These are phyloP conservation scores for Galerina sulciceps DNA, from an alignment of 768 basidiomycete genomes.

Conservation along the genomic window DNA sequence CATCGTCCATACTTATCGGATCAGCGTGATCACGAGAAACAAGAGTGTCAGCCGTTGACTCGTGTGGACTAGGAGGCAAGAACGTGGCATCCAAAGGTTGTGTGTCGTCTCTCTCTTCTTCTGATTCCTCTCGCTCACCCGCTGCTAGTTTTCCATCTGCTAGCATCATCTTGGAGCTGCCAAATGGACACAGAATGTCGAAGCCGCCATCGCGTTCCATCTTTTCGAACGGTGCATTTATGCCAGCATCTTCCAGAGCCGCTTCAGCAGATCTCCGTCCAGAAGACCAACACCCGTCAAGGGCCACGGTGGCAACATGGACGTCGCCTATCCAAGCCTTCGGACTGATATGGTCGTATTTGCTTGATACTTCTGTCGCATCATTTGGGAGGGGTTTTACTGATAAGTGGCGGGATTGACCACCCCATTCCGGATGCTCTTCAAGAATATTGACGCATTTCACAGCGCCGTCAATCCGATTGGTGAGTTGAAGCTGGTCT, in stretches of 20 bases:
- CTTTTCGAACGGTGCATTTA: not conserved
- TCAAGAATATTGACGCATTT: constrained; percentile 17
- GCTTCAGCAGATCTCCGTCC: constrained; percentile 2
- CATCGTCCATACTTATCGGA: not conserved
- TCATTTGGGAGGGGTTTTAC: constrained; percentile 11
- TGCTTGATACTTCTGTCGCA: constrained; percentile 6
- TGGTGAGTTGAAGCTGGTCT: constrained; percentile 8
- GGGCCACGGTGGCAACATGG: constrained; percentile 12
- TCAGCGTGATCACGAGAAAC: not conserved
- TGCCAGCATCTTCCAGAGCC: not conserved
- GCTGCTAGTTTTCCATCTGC: constrained; percentile 1
- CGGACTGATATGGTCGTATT: constrained; percentile 25
- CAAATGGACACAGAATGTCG: constrained; percentile 11
- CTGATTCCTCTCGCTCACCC: constrained; percentile 6
- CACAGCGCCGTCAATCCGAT: constrained; percentile 11
- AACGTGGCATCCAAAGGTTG: not conserved
- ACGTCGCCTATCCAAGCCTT: constrained; percentile 22
- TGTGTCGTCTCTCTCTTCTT: constrained; percentile 9
- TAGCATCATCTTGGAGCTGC: constrained; percentile 5
- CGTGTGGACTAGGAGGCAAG: not conserved
- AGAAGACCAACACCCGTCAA: constrained; percentile 12
- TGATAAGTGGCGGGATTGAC: constrained; percentile 7
- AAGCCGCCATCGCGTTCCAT: not conserved
- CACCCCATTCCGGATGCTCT: constrained; percentile 20
- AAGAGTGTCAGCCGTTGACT: not conserved